Evolutionary conservation across 805 yeast species (phyloP), one percentile per base, ranked within the genome.

Genomic region (Pichia gijzeniarum): DNA sequence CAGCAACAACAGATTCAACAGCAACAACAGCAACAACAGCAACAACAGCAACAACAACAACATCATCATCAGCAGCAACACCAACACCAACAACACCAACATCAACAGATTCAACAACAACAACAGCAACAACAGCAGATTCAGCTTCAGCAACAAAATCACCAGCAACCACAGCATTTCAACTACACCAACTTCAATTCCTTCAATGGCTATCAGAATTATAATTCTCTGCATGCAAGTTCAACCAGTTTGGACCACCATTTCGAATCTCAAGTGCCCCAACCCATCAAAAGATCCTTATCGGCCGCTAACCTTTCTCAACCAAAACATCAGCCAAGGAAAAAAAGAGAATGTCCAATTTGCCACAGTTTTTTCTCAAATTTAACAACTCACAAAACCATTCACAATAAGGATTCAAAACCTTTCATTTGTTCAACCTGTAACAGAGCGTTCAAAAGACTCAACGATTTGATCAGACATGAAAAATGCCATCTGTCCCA

Each of bases 391-490:
- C 96, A 85, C 63, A 79, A 79, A 61, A 77, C 89, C 1, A 84
- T 88, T 16, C 96, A 85, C 61, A 79, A 80, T 44, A 85, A 83
- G 10, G 76, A 80, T 18, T 71, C 79, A 14, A 73, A 95, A 48
- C 95, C 95, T 0, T 91, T 82, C 59, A 70, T 79, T 38, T 89
- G 97, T 64, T 71, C 76, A 35, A 76, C 80, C 30, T 89, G 97
- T 62, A 71, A 76, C 35, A 77, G 96, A 48, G 95, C 95, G 2
- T 89, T 89, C 65, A 86, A 93, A 14, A 72, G 96, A 48, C 82
- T 90, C 36, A 90, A 90, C 61, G 96, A 89, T 61, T 68, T 90
- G 53, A 76, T 82, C 52, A 73, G 97, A 50, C 97, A 89, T 62
- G 79, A 81, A 56, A 88, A 86, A 63, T 76, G 91, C 47, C 97